Evolutionary conservation across 2,329 filamentous ascomycete genomes (phyloP).

Genomic region (Tolypocladium ovalisporum): DNA sequence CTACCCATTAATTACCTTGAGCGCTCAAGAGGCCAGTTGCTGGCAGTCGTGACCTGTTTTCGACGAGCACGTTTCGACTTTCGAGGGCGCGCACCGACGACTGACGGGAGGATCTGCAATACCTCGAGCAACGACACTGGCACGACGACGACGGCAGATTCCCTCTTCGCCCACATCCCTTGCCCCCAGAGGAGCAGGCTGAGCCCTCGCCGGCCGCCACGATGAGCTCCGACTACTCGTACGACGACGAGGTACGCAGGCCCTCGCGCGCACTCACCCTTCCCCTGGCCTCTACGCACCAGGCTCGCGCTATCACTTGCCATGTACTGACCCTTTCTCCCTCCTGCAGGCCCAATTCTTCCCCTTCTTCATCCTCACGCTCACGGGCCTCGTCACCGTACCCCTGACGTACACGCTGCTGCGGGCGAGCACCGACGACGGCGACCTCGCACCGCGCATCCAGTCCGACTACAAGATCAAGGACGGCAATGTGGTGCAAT

Average conservation of each 20-base stretch:
- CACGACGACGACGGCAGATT: background rate
- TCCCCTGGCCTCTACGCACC: background rate
- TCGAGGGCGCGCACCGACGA: background rate
- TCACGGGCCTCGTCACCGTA: constrained; percentile 77
- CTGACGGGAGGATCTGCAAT: background rate
- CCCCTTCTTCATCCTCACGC: constrained; percentile 94
- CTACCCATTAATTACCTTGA: background rate
- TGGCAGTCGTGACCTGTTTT: background rate
- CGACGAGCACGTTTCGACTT: background rate
- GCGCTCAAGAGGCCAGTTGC: background rate
- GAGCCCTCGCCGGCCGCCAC: constrained; percentile 31
- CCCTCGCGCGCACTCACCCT: background rate
- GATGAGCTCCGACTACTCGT: constrained; percentile 94
- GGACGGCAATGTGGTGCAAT: constrained; percentile 73
- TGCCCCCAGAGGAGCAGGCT: constrained; percentile 14
- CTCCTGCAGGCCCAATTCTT: constrained; percentile 76
- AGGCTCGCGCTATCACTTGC: background rate
- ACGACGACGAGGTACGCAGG: constrained; percentile 71
- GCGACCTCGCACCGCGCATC: constrained; percentile 74
- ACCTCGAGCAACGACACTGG: background rate
- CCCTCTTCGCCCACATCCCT: background rate
- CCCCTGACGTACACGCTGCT: constrained; percentile 85
- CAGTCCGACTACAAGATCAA: constrained; percentile 70
- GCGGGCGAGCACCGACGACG: constrained; percentile 63
- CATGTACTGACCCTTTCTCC: background rate